phyloP scores from a whole-genome alignment of 2,329 filamentous ascomycete genomes.

The Trichoderma endophyticum region DNA sequence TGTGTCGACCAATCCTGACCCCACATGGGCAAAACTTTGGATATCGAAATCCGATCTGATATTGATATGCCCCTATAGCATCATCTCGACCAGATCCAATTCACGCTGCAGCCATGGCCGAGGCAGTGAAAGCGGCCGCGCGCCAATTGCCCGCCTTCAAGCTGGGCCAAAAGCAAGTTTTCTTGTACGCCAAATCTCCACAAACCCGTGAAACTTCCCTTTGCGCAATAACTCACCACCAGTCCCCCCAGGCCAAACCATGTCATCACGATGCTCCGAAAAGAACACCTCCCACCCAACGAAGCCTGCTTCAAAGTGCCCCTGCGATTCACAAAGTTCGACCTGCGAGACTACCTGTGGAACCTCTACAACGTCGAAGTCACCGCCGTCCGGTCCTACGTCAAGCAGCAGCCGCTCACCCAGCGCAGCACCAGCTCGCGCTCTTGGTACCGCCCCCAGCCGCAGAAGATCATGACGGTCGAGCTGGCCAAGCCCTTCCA shows the following conservation, averaged over 20 bases:
- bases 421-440: constrained; percentile 48
- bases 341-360: constrained; percentile 91
- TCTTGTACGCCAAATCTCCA: constrained; percentile 42
- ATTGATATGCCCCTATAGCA: neutral
- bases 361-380: constrained; percentile 77
- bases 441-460: constrained; percentile 65
- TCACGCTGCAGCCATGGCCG: constrained; percentile 35
- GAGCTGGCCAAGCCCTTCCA: constrained; percentile 85
- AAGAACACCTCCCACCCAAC: constrained; percentile 67
- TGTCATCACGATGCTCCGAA: constrained; percentile 72
- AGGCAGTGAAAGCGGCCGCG: constrained; percentile 37
- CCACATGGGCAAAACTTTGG: constrained; percentile 10
- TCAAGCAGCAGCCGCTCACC: constrained; percentile 62
- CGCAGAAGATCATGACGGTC: constrained; percentile 90
- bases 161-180: constrained; percentile 54
- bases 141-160: constrained; percentile 43
- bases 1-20: constrained; percentile 4
- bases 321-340: constrained; percentile 90
- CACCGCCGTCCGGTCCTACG: constrained; percentile 69
- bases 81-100: neutral
- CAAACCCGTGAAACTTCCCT: neutral
- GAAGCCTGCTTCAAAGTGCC: constrained; percentile 90
- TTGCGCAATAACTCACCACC: neutral
- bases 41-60: neutral
- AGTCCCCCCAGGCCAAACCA: constrained; percentile 66